Conservation (phyloP, 352 stramenopile species). For the Phytophthora boehmeriae region DNA sequence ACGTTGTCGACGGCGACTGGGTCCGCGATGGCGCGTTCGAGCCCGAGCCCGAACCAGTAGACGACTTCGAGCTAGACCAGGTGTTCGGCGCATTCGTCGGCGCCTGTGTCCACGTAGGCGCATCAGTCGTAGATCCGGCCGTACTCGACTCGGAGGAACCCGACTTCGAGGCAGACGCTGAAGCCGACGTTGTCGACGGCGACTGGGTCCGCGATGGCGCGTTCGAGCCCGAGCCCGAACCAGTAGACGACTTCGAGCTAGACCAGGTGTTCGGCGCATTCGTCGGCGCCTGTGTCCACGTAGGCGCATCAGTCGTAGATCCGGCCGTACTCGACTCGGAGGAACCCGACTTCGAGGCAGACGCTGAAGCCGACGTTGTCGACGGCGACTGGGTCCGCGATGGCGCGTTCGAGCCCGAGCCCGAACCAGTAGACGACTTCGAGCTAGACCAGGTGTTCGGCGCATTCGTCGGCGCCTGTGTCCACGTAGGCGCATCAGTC, state of each 20-base stretch:
- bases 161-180: too few species aligned
- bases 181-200: too few species aligned
- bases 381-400: constrained; percentile 1
- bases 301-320: constrained; percentile 6
- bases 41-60: too few species aligned
- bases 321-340: constrained; percentile 3
- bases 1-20: too few species aligned
- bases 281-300: constrained; percentile 7
- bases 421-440: constrained; percentile 3
- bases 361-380: background rate
- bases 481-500: background rate
- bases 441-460: background rate
- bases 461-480: constrained; percentile 6
- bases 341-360: background rate
- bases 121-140: too few species aligned
- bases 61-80: too few species aligned
- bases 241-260: background rate
- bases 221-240: background rate
- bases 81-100: too few species aligned
- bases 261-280: constrained; percentile 1
- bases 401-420: constrained; percentile 7
- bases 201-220: background rate
- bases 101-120: too few species aligned
- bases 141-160: too few species aligned
- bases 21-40: too few species aligned